phyloP scores from a whole-genome alignment of 176 grass and related monocot genomes.

The Coix lacrymajobi region DNA sequence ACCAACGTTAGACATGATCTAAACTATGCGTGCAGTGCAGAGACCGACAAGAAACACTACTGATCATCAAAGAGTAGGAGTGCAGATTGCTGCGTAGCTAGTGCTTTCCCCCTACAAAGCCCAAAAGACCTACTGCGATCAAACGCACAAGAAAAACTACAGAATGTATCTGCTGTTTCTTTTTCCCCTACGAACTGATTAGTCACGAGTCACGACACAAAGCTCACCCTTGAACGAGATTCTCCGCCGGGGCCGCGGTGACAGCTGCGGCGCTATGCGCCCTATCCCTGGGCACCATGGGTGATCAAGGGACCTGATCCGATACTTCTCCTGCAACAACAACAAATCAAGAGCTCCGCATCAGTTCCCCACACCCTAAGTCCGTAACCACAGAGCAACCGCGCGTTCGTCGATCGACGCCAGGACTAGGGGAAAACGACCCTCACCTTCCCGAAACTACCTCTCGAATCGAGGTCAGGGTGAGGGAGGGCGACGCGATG shows the following conservation, averaged over 20 bases:
- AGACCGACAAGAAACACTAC: not conserved
- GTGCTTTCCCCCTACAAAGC: not conserved
- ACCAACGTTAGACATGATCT: not conserved
- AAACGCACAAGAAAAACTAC: not conserved
- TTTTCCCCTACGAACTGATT: not conserved
- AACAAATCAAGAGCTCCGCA: not conserved
- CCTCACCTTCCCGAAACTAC: not conserved
- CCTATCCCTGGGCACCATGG: slow-evolving; percentile 47
- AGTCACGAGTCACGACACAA: not conserved
- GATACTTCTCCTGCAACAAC: not conserved
- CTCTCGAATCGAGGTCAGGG: not conserved
- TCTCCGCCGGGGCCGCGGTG: not conserved
- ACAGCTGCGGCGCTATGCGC: not conserved
- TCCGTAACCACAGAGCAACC: not conserved
- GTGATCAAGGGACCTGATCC: not conserved
- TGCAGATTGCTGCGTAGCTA: not conserved
- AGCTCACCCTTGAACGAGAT: slow-evolving; percentile 23
- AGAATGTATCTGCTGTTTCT: not conserved
- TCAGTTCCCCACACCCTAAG: slow-evolving; percentile 5
- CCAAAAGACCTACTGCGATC: not conserved
- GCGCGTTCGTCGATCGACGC: not conserved
- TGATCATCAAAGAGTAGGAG: too few relatives aligned
- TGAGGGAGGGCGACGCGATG: not conserved
- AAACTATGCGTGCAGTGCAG: not conserved
- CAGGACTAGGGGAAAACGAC: too few relatives aligned